Evolutionary conservation across 345 rosid genomes (phyloP).

Genomic region (Gossypium arboreum): DNA sequence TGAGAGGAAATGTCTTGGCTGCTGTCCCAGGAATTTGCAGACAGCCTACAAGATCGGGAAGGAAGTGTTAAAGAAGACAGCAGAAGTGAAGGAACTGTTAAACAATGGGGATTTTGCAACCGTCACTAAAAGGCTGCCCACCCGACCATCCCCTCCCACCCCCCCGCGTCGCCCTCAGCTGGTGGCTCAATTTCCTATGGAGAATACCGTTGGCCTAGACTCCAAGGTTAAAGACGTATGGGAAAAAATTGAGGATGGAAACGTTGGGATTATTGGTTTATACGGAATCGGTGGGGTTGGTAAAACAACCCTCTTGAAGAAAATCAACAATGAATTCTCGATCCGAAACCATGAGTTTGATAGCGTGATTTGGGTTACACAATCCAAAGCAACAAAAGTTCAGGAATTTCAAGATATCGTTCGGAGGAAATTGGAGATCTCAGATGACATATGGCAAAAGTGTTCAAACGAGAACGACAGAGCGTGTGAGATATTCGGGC

Average conservation of each 20-base stretch:
- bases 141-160: too few relatives aligned
- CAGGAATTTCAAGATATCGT: not conserved
- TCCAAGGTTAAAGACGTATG: not conserved
- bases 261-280: not conserved
- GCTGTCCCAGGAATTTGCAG: not conserved
- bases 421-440: not conserved
- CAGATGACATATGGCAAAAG: not conserved
- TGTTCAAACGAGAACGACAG: not conserved
- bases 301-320: slow-evolving; percentile 4
- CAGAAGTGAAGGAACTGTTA: not conserved
- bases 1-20: not conserved
- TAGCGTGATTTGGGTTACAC: not conserved
- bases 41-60: not conserved
- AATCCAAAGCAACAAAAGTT: not conserved
- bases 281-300: slow-evolving; percentile 1
- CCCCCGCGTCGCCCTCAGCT: not conserved
- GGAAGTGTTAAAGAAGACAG: not conserved
- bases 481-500: not conserved
- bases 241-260: not conserved
- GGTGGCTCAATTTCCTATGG: not conserved
- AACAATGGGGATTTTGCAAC: not conserved
- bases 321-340: slow-evolving; percentile 1
- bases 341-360: not conserved
- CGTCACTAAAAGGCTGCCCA: too few relatives aligned
- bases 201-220: not conserved